Evolutionary conservation across 169 alveolate genomes (phyloP).

Genomic region (Amoebophrya sp.): DNA sequence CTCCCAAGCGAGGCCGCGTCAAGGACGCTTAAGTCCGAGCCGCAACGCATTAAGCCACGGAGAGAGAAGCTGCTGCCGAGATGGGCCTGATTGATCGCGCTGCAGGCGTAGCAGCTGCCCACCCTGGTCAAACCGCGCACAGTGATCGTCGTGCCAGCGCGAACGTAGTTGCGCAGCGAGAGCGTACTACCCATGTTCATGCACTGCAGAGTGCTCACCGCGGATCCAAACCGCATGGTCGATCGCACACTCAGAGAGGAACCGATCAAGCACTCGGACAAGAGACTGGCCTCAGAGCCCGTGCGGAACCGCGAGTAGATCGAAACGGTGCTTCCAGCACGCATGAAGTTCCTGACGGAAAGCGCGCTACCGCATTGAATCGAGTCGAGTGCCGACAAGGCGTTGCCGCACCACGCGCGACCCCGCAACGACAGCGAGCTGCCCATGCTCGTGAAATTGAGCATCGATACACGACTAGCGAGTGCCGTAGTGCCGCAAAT

Average conservation of each 20-base stretch:
- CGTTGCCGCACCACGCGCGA: background rate
- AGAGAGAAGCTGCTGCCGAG: background rate
- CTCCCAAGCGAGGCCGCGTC: background rate
- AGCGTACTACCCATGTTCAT: constrained; percentile 19
- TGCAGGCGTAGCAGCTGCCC: background rate
- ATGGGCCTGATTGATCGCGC: background rate
- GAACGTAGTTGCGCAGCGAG: background rate
- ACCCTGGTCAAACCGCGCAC: background rate
- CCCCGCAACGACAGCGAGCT: background rate
- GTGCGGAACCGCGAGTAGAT: background rate
- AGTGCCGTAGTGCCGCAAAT: background rate
- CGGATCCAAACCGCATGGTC: background rate
- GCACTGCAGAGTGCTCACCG: background rate
- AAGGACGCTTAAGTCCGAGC: background rate
- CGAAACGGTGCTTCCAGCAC: background rate
- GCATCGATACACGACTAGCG: background rate
- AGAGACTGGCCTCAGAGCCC: background rate
- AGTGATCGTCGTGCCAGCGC: background rate
- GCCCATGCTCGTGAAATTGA: background rate
- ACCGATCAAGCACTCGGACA: background rate
- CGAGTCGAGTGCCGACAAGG: background rate
- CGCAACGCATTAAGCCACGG: constrained; percentile 15
- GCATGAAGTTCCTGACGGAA: background rate
- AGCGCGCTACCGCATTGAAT: background rate
- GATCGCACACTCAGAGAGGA: background rate